A percentile compares a stretch with the other conserved stretches of the same genome.
phyloP scores from a whole-genome alignment of 495 filamentous ascomycete genomes.

The Hyaloscypha variabilis region DNA sequence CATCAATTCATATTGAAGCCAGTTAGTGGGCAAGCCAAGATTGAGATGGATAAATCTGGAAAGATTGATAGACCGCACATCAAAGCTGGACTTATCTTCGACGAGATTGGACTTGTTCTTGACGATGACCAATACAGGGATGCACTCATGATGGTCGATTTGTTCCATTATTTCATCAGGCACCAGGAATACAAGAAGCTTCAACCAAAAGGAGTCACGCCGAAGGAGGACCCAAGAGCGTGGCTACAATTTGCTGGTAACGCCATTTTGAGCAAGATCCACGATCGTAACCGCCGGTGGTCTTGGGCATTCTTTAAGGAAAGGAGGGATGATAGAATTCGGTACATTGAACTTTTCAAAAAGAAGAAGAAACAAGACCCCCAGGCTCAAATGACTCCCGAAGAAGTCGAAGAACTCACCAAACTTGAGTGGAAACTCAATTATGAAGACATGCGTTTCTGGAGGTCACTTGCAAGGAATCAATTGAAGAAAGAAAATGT shows the following conservation, averaged over 20 bases:
- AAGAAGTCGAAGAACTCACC: slow-evolving; percentile 72
- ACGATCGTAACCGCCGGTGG: slow-evolving; percentile 87
- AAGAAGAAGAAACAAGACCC: slow-evolving; percentile 63
- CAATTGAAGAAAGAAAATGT: slow-evolving; percentile 94
- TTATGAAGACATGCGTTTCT: slow-evolving; percentile 97
- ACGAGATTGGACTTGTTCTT: slow-evolving; percentile 92
- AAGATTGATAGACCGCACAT: slow-evolving; percentile 79
- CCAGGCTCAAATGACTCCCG: slow-evolving; percentile 64
- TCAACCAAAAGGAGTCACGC: slow-evolving; percentile 78
- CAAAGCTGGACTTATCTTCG: slow-evolving; percentile 88
- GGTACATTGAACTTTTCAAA: slow-evolving; percentile 94
- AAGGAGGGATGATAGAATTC: slow-evolving; percentile 83
- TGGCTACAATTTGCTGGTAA: slow-evolving; percentile 91
- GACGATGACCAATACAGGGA: slow-evolving; percentile 98
- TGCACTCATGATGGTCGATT: slow-evolving; percentile 93
- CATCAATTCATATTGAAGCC: slow-evolving; percentile 96
- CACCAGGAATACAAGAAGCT: slow-evolving; percentile 97
- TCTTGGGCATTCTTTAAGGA: slow-evolving; percentile 94
- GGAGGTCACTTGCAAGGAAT: slow-evolving; percentile 91
- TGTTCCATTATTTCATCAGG: slow-evolving; percentile 97
- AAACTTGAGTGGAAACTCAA: slow-evolving; percentile 83
- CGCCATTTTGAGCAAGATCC: slow-evolving; percentile 88
- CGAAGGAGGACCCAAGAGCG: slow-evolving; percentile 87
- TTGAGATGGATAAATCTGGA: slow-evolving; percentile 92
- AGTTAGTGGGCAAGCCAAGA: slow-evolving; percentile 86